Evolutionary conservation across 495 filamentous ascomycete genomes (phyloP), one percentile per base, ranked within the genome.

Genomic region (Apodospora peruviana): DNA sequence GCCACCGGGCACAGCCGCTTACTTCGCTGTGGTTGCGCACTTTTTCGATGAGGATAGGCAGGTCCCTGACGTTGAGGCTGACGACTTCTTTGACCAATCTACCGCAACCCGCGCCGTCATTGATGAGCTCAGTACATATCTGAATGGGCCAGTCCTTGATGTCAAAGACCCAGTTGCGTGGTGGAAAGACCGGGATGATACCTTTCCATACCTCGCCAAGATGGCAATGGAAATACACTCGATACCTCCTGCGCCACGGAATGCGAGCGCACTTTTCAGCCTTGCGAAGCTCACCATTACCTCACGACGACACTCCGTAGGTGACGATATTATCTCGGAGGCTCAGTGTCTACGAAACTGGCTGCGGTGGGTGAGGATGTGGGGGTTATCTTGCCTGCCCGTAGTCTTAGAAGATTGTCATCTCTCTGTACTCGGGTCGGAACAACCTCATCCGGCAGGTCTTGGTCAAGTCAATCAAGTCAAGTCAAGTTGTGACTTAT

Each of bases 231-330:
- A 40, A n/a, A 40, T 40, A 5, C 16, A 7, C 5, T 40, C 37
- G 16, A 40, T 40, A 5, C 37, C 37, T n/a, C 37, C 37, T 40
- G 37, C 17, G 37, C 37, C 37, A 40, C 37, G 5, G 37, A 40
- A 40, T 40, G 37, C 16, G 37, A 40, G 37, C 37, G 37, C 16
- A 40, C 37, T n/a, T n/a, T 40, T 40, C 37, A 40, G 37, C 37
- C 37, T 40, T n/a, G 16, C 37, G 5, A 40, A 40, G 17, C 37
- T 40, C 37, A n/a, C 37, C 5, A 40, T 40, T 7, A n/a, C 5
- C 37, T 40, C 37, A 40, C 37, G 16, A 40, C 37, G 37, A 18
- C 37, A 40, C 37, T 40, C 37, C 18, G 16, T n/a, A 5, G 37
- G 37, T n/a, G 37, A 40, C 37, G 17, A 40, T 40, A n/a, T n/a